These are phyloP conservation scores for Escovopsis sp. DNA, from an alignment of 2,329 filamentous ascomycete genomes.

Conservation along the genomic window DNA sequence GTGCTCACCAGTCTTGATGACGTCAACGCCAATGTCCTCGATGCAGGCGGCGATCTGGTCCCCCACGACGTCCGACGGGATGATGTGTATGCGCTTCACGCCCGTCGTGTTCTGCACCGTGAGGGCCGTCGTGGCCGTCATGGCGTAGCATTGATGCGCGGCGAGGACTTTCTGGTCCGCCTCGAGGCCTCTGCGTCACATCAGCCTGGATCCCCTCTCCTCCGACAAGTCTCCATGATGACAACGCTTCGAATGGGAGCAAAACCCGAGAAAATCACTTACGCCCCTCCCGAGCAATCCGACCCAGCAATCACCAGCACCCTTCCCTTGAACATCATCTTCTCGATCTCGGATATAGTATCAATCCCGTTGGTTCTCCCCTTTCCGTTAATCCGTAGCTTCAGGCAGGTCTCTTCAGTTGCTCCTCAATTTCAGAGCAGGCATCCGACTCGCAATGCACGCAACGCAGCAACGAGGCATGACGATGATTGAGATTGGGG, in stretches of 20 bases:
- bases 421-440: too few species aligned
- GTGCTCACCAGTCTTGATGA: slow-evolving; percentile 71
- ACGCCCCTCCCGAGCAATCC: slow-evolving; percentile 83
- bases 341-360: slow-evolving; percentile 12
- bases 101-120: slow-evolving; percentile 92
- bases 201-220: background rate
- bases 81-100: slow-evolving; percentile 65
- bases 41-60: slow-evolving; percentile 79
- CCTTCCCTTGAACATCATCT: slow-evolving; percentile 20
- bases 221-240: background rate
- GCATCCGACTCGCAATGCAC: too few species aligned
- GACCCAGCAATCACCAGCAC: slow-evolving; percentile 78
- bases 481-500: too few species aligned
- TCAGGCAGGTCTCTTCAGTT: background rate
- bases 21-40: slow-evolving; percentile 73
- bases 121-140: slow-evolving; percentile 87
- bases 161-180: slow-evolving; percentile 92
- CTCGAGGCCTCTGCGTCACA: slow-evolving; percentile 59
- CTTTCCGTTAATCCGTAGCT: background rate
- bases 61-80: slow-evolving; percentile 63
- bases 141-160: slow-evolving; percentile 85
- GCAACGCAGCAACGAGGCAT: too few species aligned
- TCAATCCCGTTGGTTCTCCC: background rate
- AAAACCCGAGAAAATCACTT: slow-evolving; percentile 17
- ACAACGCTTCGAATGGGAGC: background rate